These are phyloP conservation scores for Suhomyces maxii DNA, from an alignment of 1,139 yeast species.

Conservation along the genomic window DNA sequence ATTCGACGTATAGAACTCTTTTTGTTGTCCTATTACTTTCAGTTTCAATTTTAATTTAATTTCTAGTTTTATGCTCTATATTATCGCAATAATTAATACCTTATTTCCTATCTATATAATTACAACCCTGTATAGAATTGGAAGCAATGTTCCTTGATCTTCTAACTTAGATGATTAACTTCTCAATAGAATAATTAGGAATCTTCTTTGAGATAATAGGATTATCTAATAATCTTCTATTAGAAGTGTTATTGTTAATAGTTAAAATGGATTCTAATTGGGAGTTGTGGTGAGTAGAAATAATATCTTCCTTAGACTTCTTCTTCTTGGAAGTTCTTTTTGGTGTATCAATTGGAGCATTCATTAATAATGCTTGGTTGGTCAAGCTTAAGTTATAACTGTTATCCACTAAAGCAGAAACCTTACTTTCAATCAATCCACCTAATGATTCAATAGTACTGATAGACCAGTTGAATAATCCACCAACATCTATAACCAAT, in stretches of 20 bases:
- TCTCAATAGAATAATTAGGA: conserved; percentile 56
- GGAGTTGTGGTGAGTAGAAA: conserved; percentile 25
- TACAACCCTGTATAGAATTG: too few species aligned
- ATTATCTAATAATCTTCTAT: conserved; percentile 28
- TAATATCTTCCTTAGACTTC: conserved; percentile 20
- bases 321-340: conserved; percentile 21
- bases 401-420: conserved; percentile 50
- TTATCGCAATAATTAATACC: too few species aligned
- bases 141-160: too few species aligned
- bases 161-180: conserved; percentile 35
- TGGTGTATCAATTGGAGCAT: conserved; percentile 17
- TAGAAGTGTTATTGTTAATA: conserved; percentile 31
- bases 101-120: too few species aligned
- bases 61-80: too few species aligned
- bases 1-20: too few species aligned
- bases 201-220: conserved; percentile 39
- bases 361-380: conserved; percentile 45
- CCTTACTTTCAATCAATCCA: conserved; percentile 46
- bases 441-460: conserved; percentile 48
- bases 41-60: too few species aligned
- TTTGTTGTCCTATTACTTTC: too few species aligned
- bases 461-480: conserved; percentile 62
- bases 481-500: conserved; percentile 70
- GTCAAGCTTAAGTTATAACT: conserved; percentile 57
- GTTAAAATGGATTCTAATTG: conserved; percentile 44